A percentile compares a stretch with the other conserved stretches of the same genome.
phyloP scores from a whole-genome alignment of 2,329 filamentous ascomycete species.

The Pseudopyrenochaeta lycopersici region DNA sequence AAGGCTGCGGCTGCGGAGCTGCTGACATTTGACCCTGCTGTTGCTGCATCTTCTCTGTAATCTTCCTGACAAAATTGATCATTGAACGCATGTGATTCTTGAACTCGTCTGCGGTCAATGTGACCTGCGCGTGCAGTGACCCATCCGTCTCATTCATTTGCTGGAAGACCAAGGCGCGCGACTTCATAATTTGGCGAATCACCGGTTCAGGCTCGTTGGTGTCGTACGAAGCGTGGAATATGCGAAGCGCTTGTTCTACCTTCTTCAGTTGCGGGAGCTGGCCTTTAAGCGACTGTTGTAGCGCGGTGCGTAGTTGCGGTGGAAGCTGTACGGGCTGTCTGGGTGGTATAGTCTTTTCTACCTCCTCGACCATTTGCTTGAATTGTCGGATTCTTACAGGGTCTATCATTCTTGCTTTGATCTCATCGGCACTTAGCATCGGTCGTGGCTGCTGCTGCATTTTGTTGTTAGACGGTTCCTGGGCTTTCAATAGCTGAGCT shows the following conservation, averaged over 20 bases:
- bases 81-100: conserved; percentile 33
- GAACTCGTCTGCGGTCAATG: conserved; percentile 40
- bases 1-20: conserved; percentile 25
- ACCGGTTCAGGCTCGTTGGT: conserved; percentile 32
- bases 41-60: conserved; percentile 36
- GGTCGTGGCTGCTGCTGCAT: conserved; percentile 32
- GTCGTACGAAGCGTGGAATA: conserved; percentile 41
- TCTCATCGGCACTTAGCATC: conserved; percentile 31
- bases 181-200: conserved; percentile 35
- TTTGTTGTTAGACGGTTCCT: conserved; percentile 44
- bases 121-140: conserved; percentile 39
- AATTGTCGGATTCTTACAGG: conserved; percentile 38
- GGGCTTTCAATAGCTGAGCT: conserved; percentile 44
- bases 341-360: conserved; percentile 34
- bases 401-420: conserved; percentile 35
- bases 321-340: conserved; percentile 33
- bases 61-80: conserved; percentile 37
- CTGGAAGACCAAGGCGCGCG: conserved; percentile 35
- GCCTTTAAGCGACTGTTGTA: conserved; percentile 39
- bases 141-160: conserved; percentile 41
- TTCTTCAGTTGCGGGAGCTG: conserved; percentile 37
- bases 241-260: conserved; percentile 41
- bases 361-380: conserved; percentile 38
- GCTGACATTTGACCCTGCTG: conserved; percentile 25
- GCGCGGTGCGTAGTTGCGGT: conserved; percentile 28